Percentiles rank a stretch among this genome's conserved stretches.
These are phyloP conservation scores for Penicillium glabrum DNA, from an alignment of 2,329 filamentous ascomycete species.

Conservation along the genomic window DNA sequence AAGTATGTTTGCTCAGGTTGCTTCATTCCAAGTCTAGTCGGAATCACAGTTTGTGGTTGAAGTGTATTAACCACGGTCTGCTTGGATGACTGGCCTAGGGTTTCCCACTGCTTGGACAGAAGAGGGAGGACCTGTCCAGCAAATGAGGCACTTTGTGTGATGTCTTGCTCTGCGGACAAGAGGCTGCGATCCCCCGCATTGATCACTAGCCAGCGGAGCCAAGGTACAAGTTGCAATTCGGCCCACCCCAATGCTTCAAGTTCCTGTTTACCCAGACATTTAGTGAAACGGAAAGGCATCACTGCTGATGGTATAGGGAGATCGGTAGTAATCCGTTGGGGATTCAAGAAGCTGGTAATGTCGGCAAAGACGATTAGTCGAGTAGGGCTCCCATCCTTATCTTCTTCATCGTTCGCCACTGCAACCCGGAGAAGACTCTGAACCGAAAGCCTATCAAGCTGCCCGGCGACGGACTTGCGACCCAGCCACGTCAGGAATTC, in stretches of 20 bases:
- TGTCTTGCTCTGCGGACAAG: slow-evolving; percentile 62
- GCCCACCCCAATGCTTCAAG: slow-evolving; percentile 83
- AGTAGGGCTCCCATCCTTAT: slow-evolving; percentile 59
- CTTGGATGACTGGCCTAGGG: slow-evolving; percentile 66
- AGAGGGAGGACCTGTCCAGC: slow-evolving; percentile 74
- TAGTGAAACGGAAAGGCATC: slow-evolving; percentile 81
- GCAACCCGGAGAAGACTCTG: slow-evolving; percentile 72
- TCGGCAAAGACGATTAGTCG: slow-evolving; percentile 74
- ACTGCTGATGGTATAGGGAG: slow-evolving; percentile 79
- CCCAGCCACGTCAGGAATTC: slow-evolving; percentile 85
- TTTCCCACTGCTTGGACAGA: slow-evolving; percentile 87
- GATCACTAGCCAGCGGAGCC: slow-evolving; percentile 79
- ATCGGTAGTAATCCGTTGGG: slow-evolving; percentile 76
- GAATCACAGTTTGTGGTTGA: slow-evolving; percentile 71
- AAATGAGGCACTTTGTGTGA: slow-evolving; percentile 72
- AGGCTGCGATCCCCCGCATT: slow-evolving; percentile 58
- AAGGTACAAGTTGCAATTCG: slow-evolving; percentile 78
- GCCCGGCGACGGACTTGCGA: slow-evolving; percentile 67
- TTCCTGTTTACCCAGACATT: slow-evolving; percentile 63
- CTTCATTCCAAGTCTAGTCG: slow-evolving; percentile 87
- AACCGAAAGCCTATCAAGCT: slow-evolving; percentile 69
- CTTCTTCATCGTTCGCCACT: slow-evolving; percentile 58
- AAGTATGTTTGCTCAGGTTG: slow-evolving; percentile 87
- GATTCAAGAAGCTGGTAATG: slow-evolving; percentile 72
- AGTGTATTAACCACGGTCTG: slow-evolving; percentile 65